phyloP scores from a whole-genome alignment of 306 rosid genomes.

The Casuarina glauca region DNA sequence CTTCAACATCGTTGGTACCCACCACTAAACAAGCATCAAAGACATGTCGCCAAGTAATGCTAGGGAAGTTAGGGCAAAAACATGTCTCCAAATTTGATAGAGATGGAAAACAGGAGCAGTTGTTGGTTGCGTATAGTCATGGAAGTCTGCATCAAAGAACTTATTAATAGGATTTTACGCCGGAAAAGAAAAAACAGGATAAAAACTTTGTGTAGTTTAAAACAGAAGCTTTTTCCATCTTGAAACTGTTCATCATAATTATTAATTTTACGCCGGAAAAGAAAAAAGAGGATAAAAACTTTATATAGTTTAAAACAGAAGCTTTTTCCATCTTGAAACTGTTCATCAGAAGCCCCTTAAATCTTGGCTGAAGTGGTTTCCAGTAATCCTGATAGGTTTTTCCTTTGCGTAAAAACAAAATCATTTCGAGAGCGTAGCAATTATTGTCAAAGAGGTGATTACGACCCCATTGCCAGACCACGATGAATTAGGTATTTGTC shows the following conservation, averaged over 20 bases:
- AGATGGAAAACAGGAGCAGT: neutral
- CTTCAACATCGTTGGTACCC: too few relatives aligned
- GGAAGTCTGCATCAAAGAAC: neutral
- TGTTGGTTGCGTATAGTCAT: slow-evolving; percentile 2
- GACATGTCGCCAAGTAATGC: slow-evolving; percentile 32
- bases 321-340: too few relatives aligned
- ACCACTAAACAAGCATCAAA: neutral
- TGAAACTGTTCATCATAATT: too few relatives aligned
- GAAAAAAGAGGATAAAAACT: neutral
- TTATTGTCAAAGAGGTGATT: neutral
- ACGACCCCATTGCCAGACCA: slow-evolving; percentile 4
- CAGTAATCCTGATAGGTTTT: neutral
- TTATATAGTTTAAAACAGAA: neutral
- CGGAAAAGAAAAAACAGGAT: neutral
- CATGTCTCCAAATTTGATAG: slow-evolving; percentile 18
- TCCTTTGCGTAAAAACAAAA: neutral
- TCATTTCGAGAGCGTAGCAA: neutral
- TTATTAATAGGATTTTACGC: neutral
- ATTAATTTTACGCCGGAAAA: neutral
- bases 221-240: neutral
- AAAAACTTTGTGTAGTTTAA: too few relatives aligned
- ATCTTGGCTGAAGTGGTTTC: neutral
- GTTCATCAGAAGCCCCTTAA: too few relatives aligned
- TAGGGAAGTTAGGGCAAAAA: slow-evolving; percentile 17
- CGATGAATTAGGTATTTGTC: neutral